phyloP scores from a whole-genome alignment of 805 yeast species.

The Schwanniomyces vanrijiae region DNA sequence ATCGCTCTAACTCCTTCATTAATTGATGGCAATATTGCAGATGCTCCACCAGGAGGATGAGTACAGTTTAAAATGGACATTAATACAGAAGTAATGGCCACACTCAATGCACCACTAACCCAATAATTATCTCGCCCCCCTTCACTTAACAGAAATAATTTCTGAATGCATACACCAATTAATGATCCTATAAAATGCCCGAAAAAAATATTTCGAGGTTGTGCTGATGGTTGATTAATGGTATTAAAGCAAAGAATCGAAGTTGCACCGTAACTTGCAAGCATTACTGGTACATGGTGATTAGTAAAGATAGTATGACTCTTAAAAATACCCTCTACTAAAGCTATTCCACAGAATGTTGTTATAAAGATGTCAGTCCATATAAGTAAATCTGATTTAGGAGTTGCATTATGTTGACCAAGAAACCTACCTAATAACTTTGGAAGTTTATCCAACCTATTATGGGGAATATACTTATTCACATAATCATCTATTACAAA shows the following conservation, averaged over 20 bases:
- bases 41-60: slow-evolving; percentile 75
- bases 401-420: slow-evolving; percentile 35
- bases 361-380: slow-evolving; percentile 50
- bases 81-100: slow-evolving; percentile 50
- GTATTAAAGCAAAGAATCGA: slow-evolving; percentile 61
- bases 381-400: slow-evolving; percentile 35
- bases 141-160: slow-evolving; percentile 48
- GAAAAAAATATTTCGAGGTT: slow-evolving; percentile 57
- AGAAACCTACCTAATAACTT: slow-evolving; percentile 32
- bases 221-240: slow-evolving; percentile 57
- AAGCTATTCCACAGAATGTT: slow-evolving; percentile 46
- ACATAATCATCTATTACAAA: slow-evolving; percentile 35
- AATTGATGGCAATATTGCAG: slow-evolving; percentile 56
- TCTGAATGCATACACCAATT: slow-evolving; percentile 54
- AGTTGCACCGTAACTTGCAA: slow-evolving; percentile 62
- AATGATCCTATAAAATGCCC: slow-evolving; percentile 59
- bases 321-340: slow-evolving; percentile 48
- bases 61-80: slow-evolving; percentile 57
- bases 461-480: slow-evolving; percentile 28
- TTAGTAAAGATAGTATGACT: slow-evolving; percentile 35
- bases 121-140: slow-evolving; percentile 50
- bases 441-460: slow-evolving; percentile 31
- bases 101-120: slow-evolving; percentile 58
- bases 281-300: slow-evolving; percentile 48
- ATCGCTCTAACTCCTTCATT: slow-evolving; percentile 45